Evolutionary conservation across 2,329 filamentous ascomycete species (phyloP), one percentile per base, ranked within the genome.

Genomic region (Pseudogymnoascus sp.): DNA sequence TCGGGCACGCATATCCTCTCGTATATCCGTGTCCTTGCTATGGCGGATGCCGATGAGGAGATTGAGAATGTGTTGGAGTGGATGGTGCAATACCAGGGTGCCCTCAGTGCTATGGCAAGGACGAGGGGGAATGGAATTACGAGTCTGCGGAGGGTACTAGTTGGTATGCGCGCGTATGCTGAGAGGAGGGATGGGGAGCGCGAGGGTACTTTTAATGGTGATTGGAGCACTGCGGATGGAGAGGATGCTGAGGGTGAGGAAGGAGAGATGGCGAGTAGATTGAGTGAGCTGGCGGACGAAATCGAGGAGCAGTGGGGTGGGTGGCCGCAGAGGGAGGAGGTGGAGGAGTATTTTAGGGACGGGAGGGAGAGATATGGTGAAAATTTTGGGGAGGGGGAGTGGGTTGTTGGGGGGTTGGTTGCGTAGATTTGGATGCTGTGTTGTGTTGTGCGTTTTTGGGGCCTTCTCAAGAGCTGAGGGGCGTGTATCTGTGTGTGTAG

Each of bases 1-100:
- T 70, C 71, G 8, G 78, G 80, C 6, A 72, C 72, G 18, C 72
- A 78, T 37, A 68, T 84, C 1, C 82, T 88, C 66, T 74, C 76
- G 2, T 88, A 89, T 68, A 78, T 91, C 70, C 79, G 85, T 54
- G 78, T 82, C 1, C 74, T 91, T 20, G 87, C 82, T 1, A 78
- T 81, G 59, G 71, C 84, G n/a, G 80, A 79, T 35, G 83, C 90
- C 65, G 76, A 77, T 57, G 73, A 79, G 2, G 83, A 80, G 58
- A 82, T 90, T 69, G 76, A 80, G 4, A 74, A 74, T 3, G 72
- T 86, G 4, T 72, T 87, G 12, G 71, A 74, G 30, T 91, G 86
- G 85, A 80, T 87, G 65, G 72, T 81, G 0, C 65, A 72, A 22
- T 72, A 84, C 65, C 79, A 79, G 72, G 68, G 70, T 5, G 64